phyloP scores from a whole-genome alignment of 106 monocot species.

The Posidonia australis region DNA sequence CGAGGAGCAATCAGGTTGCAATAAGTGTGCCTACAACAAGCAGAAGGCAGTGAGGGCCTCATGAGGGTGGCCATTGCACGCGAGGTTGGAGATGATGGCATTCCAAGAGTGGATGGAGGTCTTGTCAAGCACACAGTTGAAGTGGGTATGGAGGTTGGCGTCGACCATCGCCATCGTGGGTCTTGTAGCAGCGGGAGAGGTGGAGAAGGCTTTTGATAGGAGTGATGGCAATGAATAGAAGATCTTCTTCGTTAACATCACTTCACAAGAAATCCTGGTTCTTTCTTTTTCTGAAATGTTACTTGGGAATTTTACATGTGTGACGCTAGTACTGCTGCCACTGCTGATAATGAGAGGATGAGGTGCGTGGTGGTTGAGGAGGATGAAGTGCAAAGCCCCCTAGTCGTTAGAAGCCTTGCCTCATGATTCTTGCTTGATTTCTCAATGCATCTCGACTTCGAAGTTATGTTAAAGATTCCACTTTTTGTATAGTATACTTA shows the following conservation, averaged over 20 bases:
- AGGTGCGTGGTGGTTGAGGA: too few relatives aligned
- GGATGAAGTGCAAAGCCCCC: too few relatives aligned
- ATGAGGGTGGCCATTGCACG: conserved; percentile 34
- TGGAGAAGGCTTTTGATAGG: not conserved
- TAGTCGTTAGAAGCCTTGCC: too few relatives aligned
- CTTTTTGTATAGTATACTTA: too few relatives aligned
- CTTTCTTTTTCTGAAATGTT: too few relatives aligned
- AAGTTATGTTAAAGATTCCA: too few relatives aligned
- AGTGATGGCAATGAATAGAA: not conserved
- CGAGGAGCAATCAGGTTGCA: conserved; percentile 46
- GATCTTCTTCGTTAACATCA: conserved; percentile 1
- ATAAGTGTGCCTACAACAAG: conserved; percentile 29
- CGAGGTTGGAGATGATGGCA: conserved; percentile 59
- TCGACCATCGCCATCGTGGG: not conserved
- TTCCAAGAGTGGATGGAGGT: conserved; percentile 62
- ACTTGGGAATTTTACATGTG: too few relatives aligned
- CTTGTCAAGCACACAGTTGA: conserved; percentile 35
- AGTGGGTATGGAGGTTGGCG: conserved; percentile 26
- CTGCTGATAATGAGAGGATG: too few relatives aligned
- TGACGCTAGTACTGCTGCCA: too few relatives aligned
- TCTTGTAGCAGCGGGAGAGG: not conserved
- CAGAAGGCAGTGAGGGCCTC: conserved; percentile 52
- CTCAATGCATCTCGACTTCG: too few relatives aligned
- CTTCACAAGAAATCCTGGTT: too few relatives aligned
- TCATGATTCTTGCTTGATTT: too few relatives aligned